Percentiles rank a stretch among this genome's conserved stretches.
These are phyloP conservation scores for Magnolia changhungtana DNA, from an alignment of 164 flowering plant species.

Conservation along the genomic window DNA sequence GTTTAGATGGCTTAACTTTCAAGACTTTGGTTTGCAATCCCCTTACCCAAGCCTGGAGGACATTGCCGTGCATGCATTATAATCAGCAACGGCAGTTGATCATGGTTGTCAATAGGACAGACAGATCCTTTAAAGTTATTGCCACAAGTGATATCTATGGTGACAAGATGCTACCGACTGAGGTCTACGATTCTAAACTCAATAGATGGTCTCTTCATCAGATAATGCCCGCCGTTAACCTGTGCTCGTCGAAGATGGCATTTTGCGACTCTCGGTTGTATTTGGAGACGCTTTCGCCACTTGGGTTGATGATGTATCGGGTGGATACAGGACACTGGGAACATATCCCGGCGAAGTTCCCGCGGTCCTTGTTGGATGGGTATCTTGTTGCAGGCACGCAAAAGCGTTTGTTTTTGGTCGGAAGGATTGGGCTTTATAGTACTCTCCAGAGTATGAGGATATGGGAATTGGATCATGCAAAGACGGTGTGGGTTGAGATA, in stretches of 20 bases:
- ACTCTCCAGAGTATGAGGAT: slow-evolving; percentile 91
- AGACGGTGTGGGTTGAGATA: slow-evolving; percentile 75
- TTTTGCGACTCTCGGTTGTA: slow-evolving; percentile 82
- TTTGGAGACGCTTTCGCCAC: slow-evolving; percentile 86
- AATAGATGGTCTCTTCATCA: slow-evolving; percentile 78
- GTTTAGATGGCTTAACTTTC: slow-evolving; percentile 71
- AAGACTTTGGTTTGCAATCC: slow-evolving; percentile 85
- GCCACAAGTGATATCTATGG: slow-evolving; percentile 91
- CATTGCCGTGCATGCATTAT: slow-evolving; percentile 77
- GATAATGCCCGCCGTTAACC: slow-evolving; percentile 87
- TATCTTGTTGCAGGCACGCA: slow-evolving; percentile 86
- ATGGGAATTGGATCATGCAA: slow-evolving; percentile 92
- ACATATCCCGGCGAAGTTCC: slow-evolving; percentile 89
- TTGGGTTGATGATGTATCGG: slow-evolving; percentile 85
- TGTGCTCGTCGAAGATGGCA: slow-evolving; percentile 95
- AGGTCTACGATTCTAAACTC: slow-evolving; percentile 81
- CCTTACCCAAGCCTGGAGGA: slow-evolving; percentile 81
- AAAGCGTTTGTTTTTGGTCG: slow-evolving; percentile 83
- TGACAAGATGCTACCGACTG: slow-evolving; percentile 80
- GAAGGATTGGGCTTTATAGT: slow-evolving; percentile 84
- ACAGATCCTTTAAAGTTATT: slow-evolving; percentile 70
- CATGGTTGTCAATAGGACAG: slow-evolving; percentile 74
- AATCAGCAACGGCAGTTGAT: slow-evolving; percentile 90
- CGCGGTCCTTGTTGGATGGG: slow-evolving; percentile 84
- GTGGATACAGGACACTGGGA: slow-evolving; percentile 80